phyloP scores from a whole-genome alignment of 306 rosid species.

The Inga oerstediana region DNA sequence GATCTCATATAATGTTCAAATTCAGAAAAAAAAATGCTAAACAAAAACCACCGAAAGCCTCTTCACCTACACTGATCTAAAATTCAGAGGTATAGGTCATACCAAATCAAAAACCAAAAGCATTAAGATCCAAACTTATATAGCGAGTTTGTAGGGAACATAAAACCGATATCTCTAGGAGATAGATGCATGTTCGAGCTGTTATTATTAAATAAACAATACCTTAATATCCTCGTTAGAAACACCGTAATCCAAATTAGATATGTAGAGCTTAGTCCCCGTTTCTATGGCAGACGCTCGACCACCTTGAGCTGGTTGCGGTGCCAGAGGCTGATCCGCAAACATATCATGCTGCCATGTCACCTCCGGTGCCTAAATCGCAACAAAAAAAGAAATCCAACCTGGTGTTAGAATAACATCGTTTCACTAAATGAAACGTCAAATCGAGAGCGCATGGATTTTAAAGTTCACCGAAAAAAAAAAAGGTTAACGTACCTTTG shows the following conservation, averaged over 20 bases:
- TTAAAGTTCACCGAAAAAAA: background rate
- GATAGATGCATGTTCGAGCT: background rate
- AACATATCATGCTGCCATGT: conserved; percentile 93
- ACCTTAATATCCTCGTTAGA: conserved; percentile 97
- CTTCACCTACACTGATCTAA: background rate
- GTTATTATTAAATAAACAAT: background rate
- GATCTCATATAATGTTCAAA: too few species aligned
- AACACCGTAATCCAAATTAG: conserved; percentile 91
- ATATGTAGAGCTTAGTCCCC: conserved; percentile 87
- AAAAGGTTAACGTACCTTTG: conserved; percentile 49
- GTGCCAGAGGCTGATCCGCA: conserved; percentile 54
- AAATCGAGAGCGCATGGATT: background rate
- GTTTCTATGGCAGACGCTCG: conserved; percentile 88
- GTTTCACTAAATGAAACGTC: background rate
- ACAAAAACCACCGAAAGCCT: background rate
- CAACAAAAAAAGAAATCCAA: background rate
- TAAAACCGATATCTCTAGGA: background rate
- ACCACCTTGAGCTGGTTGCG: conserved; percentile 47
- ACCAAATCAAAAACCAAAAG: background rate
- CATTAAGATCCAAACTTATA: background rate
- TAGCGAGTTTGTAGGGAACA: background rate
- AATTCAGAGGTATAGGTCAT: background rate
- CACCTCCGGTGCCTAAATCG: conserved; percentile 80
- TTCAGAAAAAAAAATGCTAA: background rate
- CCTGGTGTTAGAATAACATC: background rate